Base-by-base conservation (phyloP, 2,329 filamentous ascomycete species). In the Fusarium lateritium region DNA sequence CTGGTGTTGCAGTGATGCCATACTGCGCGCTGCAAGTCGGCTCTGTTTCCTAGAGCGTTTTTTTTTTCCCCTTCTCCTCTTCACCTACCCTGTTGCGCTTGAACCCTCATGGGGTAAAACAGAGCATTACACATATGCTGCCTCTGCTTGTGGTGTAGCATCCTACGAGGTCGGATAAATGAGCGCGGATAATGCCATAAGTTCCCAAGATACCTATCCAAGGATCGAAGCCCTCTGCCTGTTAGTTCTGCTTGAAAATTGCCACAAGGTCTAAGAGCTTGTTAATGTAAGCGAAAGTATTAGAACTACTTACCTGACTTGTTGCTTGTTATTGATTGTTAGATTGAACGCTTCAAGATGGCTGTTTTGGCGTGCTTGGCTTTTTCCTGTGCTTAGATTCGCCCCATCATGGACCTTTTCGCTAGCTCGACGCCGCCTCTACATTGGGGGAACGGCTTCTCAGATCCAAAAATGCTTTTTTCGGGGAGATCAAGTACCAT, bases 1-100 rank as follows among this genome's bases (percentile, higher is more conserved):
- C 61, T 72, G 70, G 64, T 75, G 61, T 71, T 71, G 71, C 57
- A 69, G 69, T 74, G 72, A 75, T 75, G 72, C 71, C 72, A 74
- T 73, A 57, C 61, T 59, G 62, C 56, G 61, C 64, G 62, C 55
- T 54, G 63, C 66, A 38, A 62, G 58, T 69, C 65, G 56, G 64
- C 58, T 63, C 52, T 62, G 47, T 36, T 50, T 56, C 44, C 51
- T 47, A 39, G 34, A 51, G 47, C 45, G 42, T 49, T 26, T 38
- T 43, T 56, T 59, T 44, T 47, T 61, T 56, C 24, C 24, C 24
- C 66, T 62, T 72, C 60, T 56, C 24, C 24, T 7, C 66, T 62
- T 72, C 60, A 67, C 61, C 67, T 69, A 61, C 54, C 62, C 59
- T 56, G 55, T 51, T 62, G 58, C 47, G 51, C 58, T 65, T 65